phyloP scores from a whole-genome alignment of 108 stramenopile genomes.

The Fragilariopsis cylindrus region DNA sequence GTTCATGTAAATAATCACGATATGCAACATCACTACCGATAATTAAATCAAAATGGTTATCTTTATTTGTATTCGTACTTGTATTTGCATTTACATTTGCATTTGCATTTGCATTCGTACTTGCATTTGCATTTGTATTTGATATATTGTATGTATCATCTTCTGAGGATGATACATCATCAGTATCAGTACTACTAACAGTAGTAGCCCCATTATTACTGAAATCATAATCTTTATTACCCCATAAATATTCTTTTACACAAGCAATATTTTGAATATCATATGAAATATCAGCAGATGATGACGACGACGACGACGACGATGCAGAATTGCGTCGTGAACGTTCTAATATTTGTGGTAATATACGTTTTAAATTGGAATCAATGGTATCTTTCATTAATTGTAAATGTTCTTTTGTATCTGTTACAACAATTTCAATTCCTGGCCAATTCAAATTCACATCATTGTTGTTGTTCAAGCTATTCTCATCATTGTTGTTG shows the following conservation, averaged over 20 bases:
- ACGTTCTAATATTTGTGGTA: constrained; percentile 6
- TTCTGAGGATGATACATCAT: background rate
- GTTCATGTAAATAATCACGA: constrained; percentile 69
- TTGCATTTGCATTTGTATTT: background rate
- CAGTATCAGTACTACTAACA: background rate
- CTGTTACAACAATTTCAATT: constrained; percentile 58
- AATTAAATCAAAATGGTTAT: constrained; percentile 70
- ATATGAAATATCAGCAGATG: background rate
- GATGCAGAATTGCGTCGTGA: background rate
- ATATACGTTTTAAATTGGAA: constrained; percentile 46
- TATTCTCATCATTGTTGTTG: background rate
- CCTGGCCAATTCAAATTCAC: constrained; percentile 18
- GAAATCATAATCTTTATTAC: constrained; percentile 5
- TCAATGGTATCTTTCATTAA: constrained; percentile 59
- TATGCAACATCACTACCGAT: constrained; percentile 88
- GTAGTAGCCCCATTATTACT: background rate
- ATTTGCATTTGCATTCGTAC: background rate
- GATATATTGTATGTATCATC: too few species aligned
- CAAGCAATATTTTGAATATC: constrained; percentile 1
- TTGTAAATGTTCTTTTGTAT: constrained; percentile 63
- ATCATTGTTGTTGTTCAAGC: background rate
- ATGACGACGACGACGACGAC: constrained; percentile 22
- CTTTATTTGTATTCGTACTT: background rate
- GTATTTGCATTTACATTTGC: background rate
- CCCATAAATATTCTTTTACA: constrained; percentile 40